These are phyloP conservation scores for Batrachochytrium dendrobatidis DNA, from an alignment of 371 early-diverging fungal genomes.

Conservation along the genomic window DNA sequence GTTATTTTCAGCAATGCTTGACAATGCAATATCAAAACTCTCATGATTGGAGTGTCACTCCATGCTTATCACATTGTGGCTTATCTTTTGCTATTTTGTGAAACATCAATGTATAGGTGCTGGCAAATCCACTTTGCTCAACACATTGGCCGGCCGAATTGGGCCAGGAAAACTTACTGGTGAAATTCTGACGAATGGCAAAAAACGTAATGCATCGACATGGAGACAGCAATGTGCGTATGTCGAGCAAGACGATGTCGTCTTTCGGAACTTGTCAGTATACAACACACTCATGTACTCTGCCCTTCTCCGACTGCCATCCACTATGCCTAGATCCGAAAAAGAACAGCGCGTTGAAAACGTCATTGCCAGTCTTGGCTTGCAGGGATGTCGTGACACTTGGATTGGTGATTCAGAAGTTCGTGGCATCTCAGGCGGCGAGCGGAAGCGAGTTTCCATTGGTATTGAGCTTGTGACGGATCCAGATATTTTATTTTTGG, in stretches of 20 bases:
- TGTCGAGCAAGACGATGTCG: constrained; percentile 89
- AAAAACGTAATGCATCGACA: constrained; percentile 15
- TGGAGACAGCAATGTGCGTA: constrained; percentile 49
- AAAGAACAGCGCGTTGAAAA: constrained; percentile 51
- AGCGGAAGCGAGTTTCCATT: constrained; percentile 34
- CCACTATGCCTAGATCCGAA: constrained; percentile 39
- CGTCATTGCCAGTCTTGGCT: constrained; percentile 66
- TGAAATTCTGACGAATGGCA: constrained; percentile 72
- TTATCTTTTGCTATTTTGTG: neutral
- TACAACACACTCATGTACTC: constrained; percentile 66
- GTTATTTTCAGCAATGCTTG: neutral
- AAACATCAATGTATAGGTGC: constrained; percentile 30
- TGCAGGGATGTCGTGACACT: constrained; percentile 66
- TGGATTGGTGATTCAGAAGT: constrained; percentile 83
- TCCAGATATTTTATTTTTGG: constrained; percentile 66
- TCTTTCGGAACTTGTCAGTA: constrained; percentile 33
- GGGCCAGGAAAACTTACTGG: constrained; percentile 65
- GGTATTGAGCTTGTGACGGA: constrained; percentile 75
- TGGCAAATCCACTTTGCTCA: constrained; percentile 78
- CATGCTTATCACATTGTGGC: neutral
- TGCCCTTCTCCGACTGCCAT: constrained; percentile 67
- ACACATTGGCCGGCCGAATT: constrained; percentile 82
- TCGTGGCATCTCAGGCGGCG: constrained; percentile 56
- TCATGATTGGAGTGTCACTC: neutral
- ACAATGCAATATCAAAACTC: neutral